Percentiles rank a stretch among this genome's conserved stretches.
Conservation (phyloP, 306 rosid species). For the Alnus rubra region DNA sequence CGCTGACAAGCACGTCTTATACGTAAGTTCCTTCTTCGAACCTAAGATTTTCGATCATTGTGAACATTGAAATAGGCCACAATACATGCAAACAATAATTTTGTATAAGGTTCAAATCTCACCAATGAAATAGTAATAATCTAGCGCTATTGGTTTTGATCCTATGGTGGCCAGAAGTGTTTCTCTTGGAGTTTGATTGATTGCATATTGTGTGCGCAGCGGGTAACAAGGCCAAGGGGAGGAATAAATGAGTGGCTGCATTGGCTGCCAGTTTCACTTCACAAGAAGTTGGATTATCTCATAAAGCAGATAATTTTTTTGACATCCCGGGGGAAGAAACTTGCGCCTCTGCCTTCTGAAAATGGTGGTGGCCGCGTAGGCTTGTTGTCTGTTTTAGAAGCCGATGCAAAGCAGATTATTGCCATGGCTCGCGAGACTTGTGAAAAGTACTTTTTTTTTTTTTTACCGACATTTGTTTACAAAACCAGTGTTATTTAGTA, state of each 20-base stretch:
- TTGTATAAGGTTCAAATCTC: neutral
- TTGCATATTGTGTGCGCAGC: slow-evolving; percentile 47
- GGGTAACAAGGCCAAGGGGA: slow-evolving; percentile 86
- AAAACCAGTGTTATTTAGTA: slow-evolving; percentile 3
- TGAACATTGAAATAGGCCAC: neutral
- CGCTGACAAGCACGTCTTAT: slow-evolving; percentile 63
- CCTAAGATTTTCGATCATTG: neutral
- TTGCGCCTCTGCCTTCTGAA: slow-evolving; percentile 47
- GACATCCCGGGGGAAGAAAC: slow-evolving; percentile 46
- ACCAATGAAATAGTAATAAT: neutral
- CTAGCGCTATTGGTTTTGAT: neutral
- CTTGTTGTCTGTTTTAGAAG: slow-evolving; percentile 77
- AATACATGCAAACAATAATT: neutral
- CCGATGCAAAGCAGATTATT: slow-evolving; percentile 72
- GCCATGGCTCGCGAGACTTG: slow-evolving; percentile 67
- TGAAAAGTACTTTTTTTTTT: slow-evolving; percentile 62
- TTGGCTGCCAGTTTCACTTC: slow-evolving; percentile 89
- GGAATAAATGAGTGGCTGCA: slow-evolving; percentile 86
- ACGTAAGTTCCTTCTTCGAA: slow-evolving; percentile 39
- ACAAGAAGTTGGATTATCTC: slow-evolving; percentile 60
- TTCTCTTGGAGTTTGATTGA: slow-evolving; percentile 14
- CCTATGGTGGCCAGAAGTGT: neutral
- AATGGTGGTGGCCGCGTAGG: slow-evolving; percentile 60
- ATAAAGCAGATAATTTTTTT: slow-evolving; percentile 43
- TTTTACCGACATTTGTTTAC: slow-evolving; percentile 24